A percentile compares a stretch with the other conserved stretches of the same genome.
These are phyloP conservation scores for Nitzschia inconspicua DNA, from an alignment of 108 stramenopile genomes.

Conservation along the genomic window DNA sequence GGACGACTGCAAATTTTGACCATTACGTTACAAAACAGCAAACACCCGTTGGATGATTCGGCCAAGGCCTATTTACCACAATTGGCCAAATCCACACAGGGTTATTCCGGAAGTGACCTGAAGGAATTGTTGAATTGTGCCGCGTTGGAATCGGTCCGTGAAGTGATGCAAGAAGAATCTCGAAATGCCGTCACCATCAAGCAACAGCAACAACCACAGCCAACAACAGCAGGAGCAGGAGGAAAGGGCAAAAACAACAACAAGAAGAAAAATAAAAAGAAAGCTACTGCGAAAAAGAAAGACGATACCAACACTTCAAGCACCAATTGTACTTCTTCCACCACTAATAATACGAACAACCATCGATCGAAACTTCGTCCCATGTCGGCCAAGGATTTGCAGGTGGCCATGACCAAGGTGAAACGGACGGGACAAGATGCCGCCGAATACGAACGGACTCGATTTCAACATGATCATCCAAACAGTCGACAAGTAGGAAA, in stretches of 20 bases:
- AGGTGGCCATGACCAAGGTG: constrained; percentile 66
- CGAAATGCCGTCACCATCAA: constrained; percentile 40
- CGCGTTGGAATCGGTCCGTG: constrained; percentile 83
- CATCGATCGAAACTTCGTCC: constrained; percentile 63
- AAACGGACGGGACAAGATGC: constrained; percentile 78
- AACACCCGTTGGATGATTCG: constrained; percentile 33
- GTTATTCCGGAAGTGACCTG: constrained; percentile 94
- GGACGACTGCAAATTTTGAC: constrained; percentile 81
- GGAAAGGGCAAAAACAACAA: constrained; percentile 21
- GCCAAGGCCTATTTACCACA: constrained; percentile 50
- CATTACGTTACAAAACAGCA: constrained; percentile 55
- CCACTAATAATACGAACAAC: too few relatives aligned
- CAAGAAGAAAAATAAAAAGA: constrained; percentile 3
- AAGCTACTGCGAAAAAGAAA: not conserved
- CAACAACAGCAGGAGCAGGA: constrained; percentile 4
- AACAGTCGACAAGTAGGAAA: too few relatives aligned
- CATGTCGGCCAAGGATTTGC: constrained; percentile 56
- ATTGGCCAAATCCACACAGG: constrained; percentile 63
- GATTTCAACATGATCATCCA: not conserved
- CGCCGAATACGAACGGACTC: constrained; percentile 36
- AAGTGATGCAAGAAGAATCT: constrained; percentile 66
- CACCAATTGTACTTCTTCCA: too few relatives aligned
- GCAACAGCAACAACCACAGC: not conserved
- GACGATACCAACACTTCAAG: constrained; percentile 20
- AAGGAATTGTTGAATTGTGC: constrained; percentile 95